phyloP scores from a whole-genome alignment of 177 flowering plant genomes.

The Vitis hybrid region DNA sequence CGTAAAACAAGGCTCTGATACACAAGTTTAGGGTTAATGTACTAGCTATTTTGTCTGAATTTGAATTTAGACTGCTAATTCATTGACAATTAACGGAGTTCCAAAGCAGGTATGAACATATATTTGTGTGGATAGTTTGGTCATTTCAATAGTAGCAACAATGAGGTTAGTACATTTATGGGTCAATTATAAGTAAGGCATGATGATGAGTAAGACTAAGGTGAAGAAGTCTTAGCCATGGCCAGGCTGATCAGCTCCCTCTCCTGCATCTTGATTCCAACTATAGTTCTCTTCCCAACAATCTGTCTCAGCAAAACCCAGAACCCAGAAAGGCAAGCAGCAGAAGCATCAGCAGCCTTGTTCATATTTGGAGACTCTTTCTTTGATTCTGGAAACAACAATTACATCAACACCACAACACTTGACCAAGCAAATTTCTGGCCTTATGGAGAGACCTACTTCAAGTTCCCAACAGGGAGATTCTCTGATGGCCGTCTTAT shows the following conservation, averaged over 20 bases:
- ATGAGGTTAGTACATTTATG: too few species aligned
- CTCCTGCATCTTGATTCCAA: conserved; percentile 10
- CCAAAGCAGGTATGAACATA: too few species aligned
- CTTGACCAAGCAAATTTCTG: conserved; percentile 39
- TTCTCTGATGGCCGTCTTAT: conserved; percentile 51
- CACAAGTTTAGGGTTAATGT: too few species aligned
- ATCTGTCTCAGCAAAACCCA: conserved; percentile 1
- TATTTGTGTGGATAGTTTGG: too few species aligned
- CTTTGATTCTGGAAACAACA: conserved; percentile 47
- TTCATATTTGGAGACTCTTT: conserved; percentile 51
- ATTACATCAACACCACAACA: conserved; percentile 44
- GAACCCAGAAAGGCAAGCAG: not conserved
- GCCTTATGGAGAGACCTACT: conserved; percentile 51
- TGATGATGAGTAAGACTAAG: not conserved
- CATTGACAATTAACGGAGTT: too few species aligned
- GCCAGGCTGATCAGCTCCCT: conserved; percentile 12
- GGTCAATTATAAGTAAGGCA: not conserved
- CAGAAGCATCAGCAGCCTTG: conserved; percentile 8
- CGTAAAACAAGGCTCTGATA: too few species aligned
- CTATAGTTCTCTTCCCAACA: not conserved
- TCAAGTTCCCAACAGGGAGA: conserved; percentile 43
- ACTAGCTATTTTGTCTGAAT: too few species aligned
- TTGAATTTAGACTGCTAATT: too few species aligned
- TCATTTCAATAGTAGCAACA: too few species aligned
- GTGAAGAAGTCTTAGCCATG: conserved; percentile 10